These are phyloP conservation scores for Massariosphaeria phaeospora DNA, from an alignment of 495 filamentous ascomycete genomes.

Conservation along the genomic window DNA sequence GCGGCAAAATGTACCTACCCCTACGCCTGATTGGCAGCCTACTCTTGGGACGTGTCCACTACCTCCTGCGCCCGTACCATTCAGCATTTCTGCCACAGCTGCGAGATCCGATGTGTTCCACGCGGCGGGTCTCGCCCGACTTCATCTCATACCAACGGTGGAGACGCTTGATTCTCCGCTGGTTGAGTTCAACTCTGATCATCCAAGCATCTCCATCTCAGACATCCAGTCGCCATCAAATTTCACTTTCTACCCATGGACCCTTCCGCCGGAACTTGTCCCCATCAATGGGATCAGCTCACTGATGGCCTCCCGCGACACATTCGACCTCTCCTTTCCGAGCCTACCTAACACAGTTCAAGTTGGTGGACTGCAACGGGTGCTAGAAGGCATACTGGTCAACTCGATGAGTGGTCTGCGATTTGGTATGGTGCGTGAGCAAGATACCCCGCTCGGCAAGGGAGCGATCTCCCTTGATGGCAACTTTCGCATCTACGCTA, in stretches of 20 bases:
- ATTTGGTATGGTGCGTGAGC: slow-evolving; percentile 71
- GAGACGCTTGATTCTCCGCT: slow-evolving; percentile 51
- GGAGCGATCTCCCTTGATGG: slow-evolving; percentile 18
- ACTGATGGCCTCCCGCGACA: slow-evolving; percentile 55
- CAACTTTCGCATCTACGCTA: slow-evolving; percentile 46
- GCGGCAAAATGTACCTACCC: not conserved
- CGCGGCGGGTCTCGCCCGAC: slow-evolving; percentile 75
- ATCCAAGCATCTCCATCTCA: slow-evolving; percentile 52
- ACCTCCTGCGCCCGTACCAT: slow-evolving; percentile 52
- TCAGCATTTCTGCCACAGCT: slow-evolving; percentile 73
- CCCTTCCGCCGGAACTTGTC: slow-evolving; percentile 67
- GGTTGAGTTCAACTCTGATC: slow-evolving; percentile 47
- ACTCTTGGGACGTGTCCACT: slow-evolving; percentile 52
- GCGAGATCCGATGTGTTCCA: slow-evolving; percentile 86
- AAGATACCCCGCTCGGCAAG: not conserved
- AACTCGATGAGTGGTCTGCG: slow-evolving; percentile 74
- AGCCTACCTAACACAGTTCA: slow-evolving; percentile 54
- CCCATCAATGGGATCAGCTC: slow-evolving; percentile 69
- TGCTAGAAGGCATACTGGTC: slow-evolving; percentile 66
- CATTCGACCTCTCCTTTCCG: slow-evolving; percentile 79
- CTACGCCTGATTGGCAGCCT: slow-evolving; percentile 14
- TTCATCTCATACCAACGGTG: slow-evolving; percentile 66
- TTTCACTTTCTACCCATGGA: slow-evolving; percentile 90
- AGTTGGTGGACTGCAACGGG: slow-evolving; percentile 40
- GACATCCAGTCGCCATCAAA: slow-evolving; percentile 63